These are phyloP conservation scores for Tylopilus rubrobrunneus DNA, from an alignment of 768 basidiomycete genomes.

Conservation along the genomic window DNA sequence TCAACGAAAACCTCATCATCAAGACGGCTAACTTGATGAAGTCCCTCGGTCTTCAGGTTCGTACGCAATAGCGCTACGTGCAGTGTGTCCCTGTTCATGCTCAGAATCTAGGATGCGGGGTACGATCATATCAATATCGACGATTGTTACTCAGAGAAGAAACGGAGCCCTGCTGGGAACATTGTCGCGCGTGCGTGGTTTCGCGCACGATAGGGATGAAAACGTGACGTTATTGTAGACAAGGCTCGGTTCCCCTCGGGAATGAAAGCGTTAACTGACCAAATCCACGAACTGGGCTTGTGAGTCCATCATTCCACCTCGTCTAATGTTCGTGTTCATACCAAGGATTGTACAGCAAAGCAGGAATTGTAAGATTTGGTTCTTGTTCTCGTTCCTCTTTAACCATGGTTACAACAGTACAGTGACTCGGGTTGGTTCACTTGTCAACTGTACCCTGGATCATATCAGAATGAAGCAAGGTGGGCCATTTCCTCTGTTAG, in stretches of 20 bases:
- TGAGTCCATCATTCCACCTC: conserved; percentile 32
- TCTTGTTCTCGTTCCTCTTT: not conserved
- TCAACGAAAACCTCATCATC: conserved; percentile 50
- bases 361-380: conserved; percentile 50
- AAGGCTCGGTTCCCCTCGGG: conserved; percentile 51
- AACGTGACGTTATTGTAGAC: conserved; percentile 31
- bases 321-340: not conserved
- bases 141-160: conserved; percentile 61
- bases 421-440: conserved; percentile 70
- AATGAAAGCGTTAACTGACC: conserved; percentile 52
- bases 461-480: conserved; percentile 60
- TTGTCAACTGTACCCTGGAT: conserved; percentile 61
- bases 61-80: conserved; percentile 4
- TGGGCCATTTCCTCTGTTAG: conserved; percentile 13
- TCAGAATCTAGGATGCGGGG: conserved; percentile 44
- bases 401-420: conserved; percentile 38
- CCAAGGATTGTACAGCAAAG: conserved; percentile 37
- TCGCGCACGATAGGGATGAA: not conserved
- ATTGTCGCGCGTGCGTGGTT: conserved; percentile 48
- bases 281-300: conserved; percentile 56
- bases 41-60: conserved; percentile 46
- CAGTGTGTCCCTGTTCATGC: not conserved
- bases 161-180: conserved; percentile 46
- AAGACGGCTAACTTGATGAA: conserved; percentile 49
- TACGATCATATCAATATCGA: conserved; percentile 60